Evolutionary conservation across 345 rosid genomes (phyloP).

Genomic region (Citrus trifoliata): DNA sequence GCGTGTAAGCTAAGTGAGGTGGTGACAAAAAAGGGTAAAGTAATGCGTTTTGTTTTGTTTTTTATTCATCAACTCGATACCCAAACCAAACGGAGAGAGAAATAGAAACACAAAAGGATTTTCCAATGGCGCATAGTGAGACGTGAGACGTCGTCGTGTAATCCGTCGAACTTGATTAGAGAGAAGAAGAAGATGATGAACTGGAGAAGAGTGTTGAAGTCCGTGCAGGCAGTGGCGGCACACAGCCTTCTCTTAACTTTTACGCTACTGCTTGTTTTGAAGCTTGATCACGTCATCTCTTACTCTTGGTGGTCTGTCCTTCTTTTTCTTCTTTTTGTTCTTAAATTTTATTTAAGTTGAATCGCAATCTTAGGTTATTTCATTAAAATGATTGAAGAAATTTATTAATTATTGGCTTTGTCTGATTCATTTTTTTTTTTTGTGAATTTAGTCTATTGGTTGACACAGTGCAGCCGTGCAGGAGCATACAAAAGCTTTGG

Average conservation of each 20-base stretch:
- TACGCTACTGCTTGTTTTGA: constrained; percentile 72
- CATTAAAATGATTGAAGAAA: neutral
- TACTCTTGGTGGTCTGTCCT: constrained; percentile 83
- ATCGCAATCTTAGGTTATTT: neutral
- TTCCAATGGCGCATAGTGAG: constrained; percentile 6
- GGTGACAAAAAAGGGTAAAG: neutral
- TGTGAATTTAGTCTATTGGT: neutral
- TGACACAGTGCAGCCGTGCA: neutral
- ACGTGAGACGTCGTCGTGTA: constrained; percentile 5
- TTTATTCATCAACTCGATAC: constrained; percentile 19
- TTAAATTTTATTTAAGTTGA: neutral
- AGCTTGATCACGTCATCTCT: constrained; percentile 52
- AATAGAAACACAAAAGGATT: neutral
- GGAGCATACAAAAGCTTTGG: neutral
- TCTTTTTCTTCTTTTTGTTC: neutral
- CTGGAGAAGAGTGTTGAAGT: constrained; percentile 86
- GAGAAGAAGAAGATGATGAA: constrained; percentile 42
- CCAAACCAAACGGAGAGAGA: neutral
- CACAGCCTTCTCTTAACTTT: constrained; percentile 66
- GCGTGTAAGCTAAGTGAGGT: constrained; percentile 21
- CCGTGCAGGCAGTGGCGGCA: constrained; percentile 79
- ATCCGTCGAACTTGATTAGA: neutral
- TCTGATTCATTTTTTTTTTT: neutral
- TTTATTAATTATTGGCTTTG: neutral
- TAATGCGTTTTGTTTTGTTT: constrained; percentile 35